phyloP scores from a whole-genome alignment of 805 yeast genomes.

The Candida ficus region DNA sequence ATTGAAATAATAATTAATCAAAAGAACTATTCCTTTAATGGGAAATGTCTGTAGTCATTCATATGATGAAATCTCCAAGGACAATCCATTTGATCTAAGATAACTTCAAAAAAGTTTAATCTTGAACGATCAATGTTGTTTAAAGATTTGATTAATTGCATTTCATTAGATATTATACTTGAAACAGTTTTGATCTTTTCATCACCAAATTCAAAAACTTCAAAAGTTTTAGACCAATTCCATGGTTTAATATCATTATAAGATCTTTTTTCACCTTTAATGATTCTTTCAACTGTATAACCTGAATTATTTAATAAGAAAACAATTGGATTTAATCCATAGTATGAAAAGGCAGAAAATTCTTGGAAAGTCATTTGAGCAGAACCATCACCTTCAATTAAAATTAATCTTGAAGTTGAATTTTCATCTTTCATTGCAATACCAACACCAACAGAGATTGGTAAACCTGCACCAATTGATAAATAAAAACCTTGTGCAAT shows the following conservation, averaged over 20 bases:
- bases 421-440: conserved; percentile 59
- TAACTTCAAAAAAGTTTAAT: conserved; percentile 54
- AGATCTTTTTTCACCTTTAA: conserved; percentile 67
- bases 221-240: conserved; percentile 71
- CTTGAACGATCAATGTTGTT: conserved; percentile 27
- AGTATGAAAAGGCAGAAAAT: conserved; percentile 56
- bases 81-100: conserved; percentile 53
- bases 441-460: conserved; percentile 79
- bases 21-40: conserved; percentile 5
- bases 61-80: conserved; percentile 55
- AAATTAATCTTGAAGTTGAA: conserved; percentile 50
- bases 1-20: background rate
- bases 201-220: conserved; percentile 53
- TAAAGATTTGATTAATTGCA: conserved; percentile 28
- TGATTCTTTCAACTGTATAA: conserved; percentile 84
- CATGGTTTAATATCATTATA: conserved; percentile 87
- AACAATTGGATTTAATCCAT: conserved; percentile 59
- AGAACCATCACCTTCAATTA: conserved; percentile 89
- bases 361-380: conserved; percentile 95
- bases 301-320: conserved; percentile 81
- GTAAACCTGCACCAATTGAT: conserved; percentile 86
- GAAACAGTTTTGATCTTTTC: conserved; percentile 25
- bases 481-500: conserved; percentile 73
- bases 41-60: conserved; percentile 29
- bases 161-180: conserved; percentile 34